phyloP scores from a whole-genome alignment of 208 protist genomes.

The Giardia duodenalis region DNA sequence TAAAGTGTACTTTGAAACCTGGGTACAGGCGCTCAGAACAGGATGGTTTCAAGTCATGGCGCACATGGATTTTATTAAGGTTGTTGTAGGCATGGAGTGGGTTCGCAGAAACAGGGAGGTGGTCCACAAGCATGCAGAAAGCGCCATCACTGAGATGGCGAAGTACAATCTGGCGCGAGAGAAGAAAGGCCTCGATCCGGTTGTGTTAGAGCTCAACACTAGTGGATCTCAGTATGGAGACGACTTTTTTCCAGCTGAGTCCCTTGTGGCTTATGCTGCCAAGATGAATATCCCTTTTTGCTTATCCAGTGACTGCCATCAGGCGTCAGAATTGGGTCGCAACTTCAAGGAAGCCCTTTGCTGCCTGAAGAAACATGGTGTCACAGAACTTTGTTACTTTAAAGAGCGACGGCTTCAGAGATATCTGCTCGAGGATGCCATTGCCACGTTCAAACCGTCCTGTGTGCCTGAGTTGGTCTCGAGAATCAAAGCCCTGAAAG shows the following conservation, averaged over 20 bases:
- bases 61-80: constrained; percentile 14
- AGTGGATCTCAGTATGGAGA: not conserved
- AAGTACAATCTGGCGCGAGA: not conserved
- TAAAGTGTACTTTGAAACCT: not conserved
- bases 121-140: not conserved
- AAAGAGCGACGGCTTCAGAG: not conserved
- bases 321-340: not conserved
- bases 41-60: constrained; percentile 13
- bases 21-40: not conserved
- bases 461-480: not conserved
- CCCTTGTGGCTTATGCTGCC: not conserved
- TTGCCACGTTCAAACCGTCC: not conserved
- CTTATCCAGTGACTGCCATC: not conserved
- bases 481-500: not conserved
- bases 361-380: not conserved
- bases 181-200: not conserved
- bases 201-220: constrained; percentile 17
- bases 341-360: not conserved
- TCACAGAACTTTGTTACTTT: constrained; percentile 18
- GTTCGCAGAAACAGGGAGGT: not conserved
- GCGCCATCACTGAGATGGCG: not conserved
- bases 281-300: not conserved
- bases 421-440: not conserved
- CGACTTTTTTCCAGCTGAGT: not conserved
- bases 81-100: not conserved